Evolutionary conservation across 441 rosid genomes (phyloP).

Genomic region (Erodium texanum): DNA sequence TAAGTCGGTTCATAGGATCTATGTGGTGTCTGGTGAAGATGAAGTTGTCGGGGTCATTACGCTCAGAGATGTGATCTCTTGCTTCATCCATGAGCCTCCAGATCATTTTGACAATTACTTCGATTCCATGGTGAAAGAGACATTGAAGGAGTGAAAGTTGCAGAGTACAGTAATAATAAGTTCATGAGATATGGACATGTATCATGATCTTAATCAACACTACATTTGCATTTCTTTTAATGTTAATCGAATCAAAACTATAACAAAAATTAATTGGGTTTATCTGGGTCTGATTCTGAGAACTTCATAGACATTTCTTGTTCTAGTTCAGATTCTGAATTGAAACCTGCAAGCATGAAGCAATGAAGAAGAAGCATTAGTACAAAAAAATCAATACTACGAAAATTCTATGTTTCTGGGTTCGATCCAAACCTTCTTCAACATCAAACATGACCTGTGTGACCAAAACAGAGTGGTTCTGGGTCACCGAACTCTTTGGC

Average conservation of each 20-base stretch:
- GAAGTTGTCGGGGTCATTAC: conserved; percentile 73
- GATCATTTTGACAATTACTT: conserved; percentile 49
- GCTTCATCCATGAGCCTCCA: conserved; percentile 73
- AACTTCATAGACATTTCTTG: not conserved
- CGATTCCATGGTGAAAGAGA: conserved; percentile 10
- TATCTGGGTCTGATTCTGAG: not conserved
- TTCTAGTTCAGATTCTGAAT: not conserved
- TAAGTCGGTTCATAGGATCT: conserved; percentile 59
- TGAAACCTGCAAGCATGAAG: not conserved
- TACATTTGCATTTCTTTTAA: not conserved
- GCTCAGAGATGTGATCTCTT: conserved; percentile 77
- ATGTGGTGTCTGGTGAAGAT: conserved; percentile 42
- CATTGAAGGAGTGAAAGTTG: not conserved
- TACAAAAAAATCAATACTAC: not conserved
- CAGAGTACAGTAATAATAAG: not conserved
- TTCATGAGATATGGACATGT: not conserved
- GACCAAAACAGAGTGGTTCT: no score
- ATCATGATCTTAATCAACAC: no score
- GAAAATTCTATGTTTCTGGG: not conserved
- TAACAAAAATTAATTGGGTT: not conserved
- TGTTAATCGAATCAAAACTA: not conserved
- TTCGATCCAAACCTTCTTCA: no score
- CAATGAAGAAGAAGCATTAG: not conserved
- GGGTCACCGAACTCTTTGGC: not conserved
- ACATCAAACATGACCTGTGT: no score